A percentile compares a stretch with the other conserved stretches of the same genome.
Evolutionary conservation across 257 asterid species (phyloP).

Genomic region (Capsicum chinense): DNA sequence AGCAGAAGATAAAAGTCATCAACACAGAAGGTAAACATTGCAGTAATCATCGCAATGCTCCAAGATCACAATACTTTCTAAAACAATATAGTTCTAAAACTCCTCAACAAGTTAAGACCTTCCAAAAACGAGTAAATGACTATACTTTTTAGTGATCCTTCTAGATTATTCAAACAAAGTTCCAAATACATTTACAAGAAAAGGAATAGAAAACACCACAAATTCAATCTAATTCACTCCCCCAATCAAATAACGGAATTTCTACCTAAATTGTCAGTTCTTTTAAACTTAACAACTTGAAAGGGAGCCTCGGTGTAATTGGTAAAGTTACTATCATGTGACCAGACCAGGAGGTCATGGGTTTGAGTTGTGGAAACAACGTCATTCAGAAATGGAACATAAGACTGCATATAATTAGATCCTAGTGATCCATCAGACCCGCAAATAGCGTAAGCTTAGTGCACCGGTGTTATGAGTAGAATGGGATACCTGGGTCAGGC

Average conservation of each 20-base stretch:
- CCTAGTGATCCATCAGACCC: background rate
- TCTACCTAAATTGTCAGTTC: background rate
- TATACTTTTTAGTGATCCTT: background rate
- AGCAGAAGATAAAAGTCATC: background rate
- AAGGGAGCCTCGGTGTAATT: background rate
- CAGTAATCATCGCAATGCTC: background rate
- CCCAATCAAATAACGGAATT: background rate
- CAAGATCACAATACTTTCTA: background rate
- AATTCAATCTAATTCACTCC: slow-evolving; percentile 16
- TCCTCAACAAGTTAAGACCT: background rate
- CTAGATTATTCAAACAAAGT: background rate
- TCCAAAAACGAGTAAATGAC: background rate
- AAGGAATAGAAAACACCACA: background rate
- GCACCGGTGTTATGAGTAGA: background rate
- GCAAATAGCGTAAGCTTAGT: background rate
- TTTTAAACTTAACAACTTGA: background rate
- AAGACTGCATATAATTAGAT: background rate
- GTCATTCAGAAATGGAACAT: background rate
- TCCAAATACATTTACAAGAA: background rate
- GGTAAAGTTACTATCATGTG: background rate
- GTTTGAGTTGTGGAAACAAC: background rate
- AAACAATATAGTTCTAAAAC: background rate
- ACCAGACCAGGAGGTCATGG: background rate
- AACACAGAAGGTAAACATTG: background rate
- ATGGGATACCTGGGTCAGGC: too few relatives aligned